phyloP scores from a whole-genome alignment of 257 asterid genomes.

The Ballota nigra region DNA sequence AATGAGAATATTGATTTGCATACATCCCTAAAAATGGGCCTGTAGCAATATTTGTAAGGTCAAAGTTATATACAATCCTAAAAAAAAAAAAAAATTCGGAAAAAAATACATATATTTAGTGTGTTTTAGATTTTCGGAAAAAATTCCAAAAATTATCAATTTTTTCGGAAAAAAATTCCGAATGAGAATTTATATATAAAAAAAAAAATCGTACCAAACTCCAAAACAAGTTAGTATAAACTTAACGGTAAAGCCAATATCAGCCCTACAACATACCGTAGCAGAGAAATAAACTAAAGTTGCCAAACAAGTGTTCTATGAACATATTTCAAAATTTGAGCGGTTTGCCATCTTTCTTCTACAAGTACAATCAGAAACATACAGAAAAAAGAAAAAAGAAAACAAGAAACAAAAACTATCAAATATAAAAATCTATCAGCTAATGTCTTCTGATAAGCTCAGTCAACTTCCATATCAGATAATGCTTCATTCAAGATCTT shows the following conservation, averaged over 20 bases:
- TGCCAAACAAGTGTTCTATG: conserved; percentile 10
- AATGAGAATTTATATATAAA: no score
- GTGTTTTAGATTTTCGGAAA: no score
- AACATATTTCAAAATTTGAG: conserved; percentile 9
- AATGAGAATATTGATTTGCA: no score
- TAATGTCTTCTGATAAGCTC: conserved; percentile 8
- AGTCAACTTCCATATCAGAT: conserved; percentile 75
- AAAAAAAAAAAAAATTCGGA: no score
- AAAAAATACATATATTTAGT: no score
- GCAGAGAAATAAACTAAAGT: neutral
- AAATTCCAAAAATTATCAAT: no score
- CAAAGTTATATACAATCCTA: no score
- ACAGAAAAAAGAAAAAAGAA: neutral
- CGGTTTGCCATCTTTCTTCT: conserved; percentile 4
- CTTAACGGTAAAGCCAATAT: neutral
- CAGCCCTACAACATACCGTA: neutral
- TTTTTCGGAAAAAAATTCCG: no score
- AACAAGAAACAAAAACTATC: no score
- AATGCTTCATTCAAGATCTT: conserved; percentile 58
- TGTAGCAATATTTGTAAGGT: no score
- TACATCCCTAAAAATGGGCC: neutral
- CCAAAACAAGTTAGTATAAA: neutral
- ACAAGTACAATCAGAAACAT: conserved; percentile 8
- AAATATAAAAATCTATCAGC: neutral
- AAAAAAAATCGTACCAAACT: no score